These are phyloP conservation scores for Phyllostachys edulis DNA, from an alignment of 176 grass and related monocot genomes.

Conservation along the genomic window DNA sequence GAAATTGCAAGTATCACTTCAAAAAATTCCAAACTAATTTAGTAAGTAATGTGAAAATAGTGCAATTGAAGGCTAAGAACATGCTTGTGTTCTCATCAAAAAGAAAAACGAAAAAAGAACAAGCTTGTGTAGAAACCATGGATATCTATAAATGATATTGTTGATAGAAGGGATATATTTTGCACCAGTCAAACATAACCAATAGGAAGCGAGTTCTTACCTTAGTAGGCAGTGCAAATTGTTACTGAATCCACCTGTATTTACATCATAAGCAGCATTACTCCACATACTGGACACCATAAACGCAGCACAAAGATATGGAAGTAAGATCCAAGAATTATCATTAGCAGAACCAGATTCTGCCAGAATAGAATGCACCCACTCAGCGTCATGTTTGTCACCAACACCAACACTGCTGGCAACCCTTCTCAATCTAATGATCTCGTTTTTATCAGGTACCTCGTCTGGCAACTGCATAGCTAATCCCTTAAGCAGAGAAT, in stretches of 20 bases:
- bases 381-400: constrained; percentile 87
- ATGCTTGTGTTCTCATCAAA: background rate
- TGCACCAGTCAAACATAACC: constrained; percentile 9
- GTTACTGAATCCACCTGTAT: constrained; percentile 79
- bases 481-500: constrained; percentile 73
- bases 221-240: constrained; percentile 93
- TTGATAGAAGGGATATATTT: background rate
- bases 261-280: constrained; percentile 69
- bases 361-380: constrained; percentile 79
- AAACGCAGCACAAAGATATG: constrained; percentile 93
- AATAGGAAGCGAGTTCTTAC: constrained; percentile 41
- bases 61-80: background rate
- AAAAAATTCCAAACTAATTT: background rate
- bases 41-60: background rate
- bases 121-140: background rate
- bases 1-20: background rate
- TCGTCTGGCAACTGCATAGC: constrained; percentile 70
- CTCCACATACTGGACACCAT: constrained; percentile 92
- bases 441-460: constrained; percentile 80
- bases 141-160: background rate
- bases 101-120: no score
- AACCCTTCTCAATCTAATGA: constrained; percentile 80
- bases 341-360: constrained; percentile 67
- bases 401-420: constrained; percentile 66
- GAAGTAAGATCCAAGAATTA: constrained; percentile 94